Percentiles rank a stretch among this genome's conserved stretches.
These are phyloP conservation scores for Globisporangium mamillatum DNA, from an alignment of 352 stramenopile species.

Conservation along the genomic window DNA sequence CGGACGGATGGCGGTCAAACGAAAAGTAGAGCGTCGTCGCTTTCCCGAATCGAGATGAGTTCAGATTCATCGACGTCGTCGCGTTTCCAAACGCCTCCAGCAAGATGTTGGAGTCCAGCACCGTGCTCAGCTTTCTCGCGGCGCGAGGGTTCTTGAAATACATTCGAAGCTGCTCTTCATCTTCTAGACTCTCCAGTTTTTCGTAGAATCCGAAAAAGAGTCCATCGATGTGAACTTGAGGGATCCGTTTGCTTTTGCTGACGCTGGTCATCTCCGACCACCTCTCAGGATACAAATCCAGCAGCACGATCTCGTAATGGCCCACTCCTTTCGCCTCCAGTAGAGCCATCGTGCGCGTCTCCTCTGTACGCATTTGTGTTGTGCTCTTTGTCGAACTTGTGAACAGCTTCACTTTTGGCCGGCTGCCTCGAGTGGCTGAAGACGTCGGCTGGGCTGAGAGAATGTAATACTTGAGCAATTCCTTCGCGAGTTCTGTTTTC, in stretches of 20 bases:
- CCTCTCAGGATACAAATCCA: slow-evolving; percentile 60
- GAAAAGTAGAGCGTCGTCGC: slow-evolving; percentile 46
- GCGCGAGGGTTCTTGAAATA: slow-evolving; percentile 73
- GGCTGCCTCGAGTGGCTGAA: slow-evolving; percentile 9
- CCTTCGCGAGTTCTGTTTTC: slow-evolving; percentile 77
- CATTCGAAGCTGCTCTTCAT: slow-evolving; percentile 77
- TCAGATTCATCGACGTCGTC: slow-evolving; percentile 59
- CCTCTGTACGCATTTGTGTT: slow-evolving; percentile 77
- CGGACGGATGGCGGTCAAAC: slow-evolving; percentile 39
- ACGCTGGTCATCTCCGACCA: slow-evolving; percentile 68
- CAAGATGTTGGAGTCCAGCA: slow-evolving; percentile 71
- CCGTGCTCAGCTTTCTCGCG: slow-evolving; percentile 52
- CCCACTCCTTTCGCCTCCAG: slow-evolving; percentile 68
- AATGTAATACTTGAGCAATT: slow-evolving; percentile 77
- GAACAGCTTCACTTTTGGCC: slow-evolving; percentile 55
- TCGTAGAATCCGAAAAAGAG: slow-evolving; percentile 83
- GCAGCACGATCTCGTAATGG: slow-evolving; percentile 64
- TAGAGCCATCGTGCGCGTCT: slow-evolving; percentile 66
- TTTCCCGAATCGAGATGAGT: slow-evolving; percentile 78
- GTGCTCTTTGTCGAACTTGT: slow-evolving; percentile 85
- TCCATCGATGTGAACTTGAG: slow-evolving; percentile 68
- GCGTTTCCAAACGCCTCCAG: slow-evolving; percentile 76
- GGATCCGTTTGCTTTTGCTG: slow-evolving; percentile 68
- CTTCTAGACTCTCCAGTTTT: slow-evolving; percentile 68
- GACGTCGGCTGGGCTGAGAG: slow-evolving; percentile 46